Evolutionary conservation across 805 yeast genomes (phyloP), one percentile per base, ranked within the genome.

Genomic region (Candida patagonica): DNA sequence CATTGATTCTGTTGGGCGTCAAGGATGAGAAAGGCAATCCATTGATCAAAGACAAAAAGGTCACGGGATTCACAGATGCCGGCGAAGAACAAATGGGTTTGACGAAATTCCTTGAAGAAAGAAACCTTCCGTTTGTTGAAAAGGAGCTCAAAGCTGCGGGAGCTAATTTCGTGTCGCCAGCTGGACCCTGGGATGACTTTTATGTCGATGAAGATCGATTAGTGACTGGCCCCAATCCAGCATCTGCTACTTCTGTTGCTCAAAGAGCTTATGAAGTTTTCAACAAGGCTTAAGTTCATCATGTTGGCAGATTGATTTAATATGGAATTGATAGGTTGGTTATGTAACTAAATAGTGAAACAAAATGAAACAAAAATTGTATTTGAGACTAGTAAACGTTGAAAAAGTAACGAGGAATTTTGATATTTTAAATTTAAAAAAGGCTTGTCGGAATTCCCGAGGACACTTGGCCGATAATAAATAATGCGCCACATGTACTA

Each of bases 211-310:
- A 78, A 52, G 80, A 78, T 21, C 70, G 70, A 50, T 39, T 78
- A 30, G 74, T 78, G 30, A 71, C 81, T n/a, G 85, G 85, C 35
- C 73, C 70, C 19, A 78, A 78, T 60, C 84, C 84, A 17, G 73
- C 71, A 15, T 35, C 44, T 41, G 53, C 53, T 8, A 26, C 39
- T 6, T 29, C 43, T 10, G 37, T 46, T 26, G 50, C 50, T 7
- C 25, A 26, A 23, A 34, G 38, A 38, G 47, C 47, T 8, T 17
- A n/a, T 5, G 16, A 21, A 3, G 37, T 10, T 10, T 31, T 19
- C 13, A 10, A 31, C 5, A 31, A 31, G 35, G 25, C 20, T 20
- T 29, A 29, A 10, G 3, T 26, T n/a, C n/a, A n/a, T n/a, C n/a
- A n/a, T n/a, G n/a, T n/a, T n/a, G n/a, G n/a, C n/a, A n/a, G n/a